These are phyloP conservation scores for Candida peoriensis DNA, from an alignment of 805 yeast species.

Conservation along the genomic window DNA sequence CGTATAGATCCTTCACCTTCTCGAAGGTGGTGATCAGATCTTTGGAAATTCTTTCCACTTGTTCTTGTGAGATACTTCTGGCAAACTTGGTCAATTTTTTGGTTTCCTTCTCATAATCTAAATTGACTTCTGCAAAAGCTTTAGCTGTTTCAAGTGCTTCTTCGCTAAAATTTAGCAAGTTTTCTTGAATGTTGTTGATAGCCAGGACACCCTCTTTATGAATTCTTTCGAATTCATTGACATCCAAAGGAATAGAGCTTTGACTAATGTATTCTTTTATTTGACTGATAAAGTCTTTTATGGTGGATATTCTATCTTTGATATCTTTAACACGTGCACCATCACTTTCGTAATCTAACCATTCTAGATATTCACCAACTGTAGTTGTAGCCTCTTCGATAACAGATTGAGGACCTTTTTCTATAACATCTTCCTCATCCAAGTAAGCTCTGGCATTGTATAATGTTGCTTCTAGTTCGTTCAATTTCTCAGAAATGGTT, in stretches of 20 bases:
- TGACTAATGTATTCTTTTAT: conserved; percentile 37
- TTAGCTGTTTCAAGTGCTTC: conserved; percentile 38
- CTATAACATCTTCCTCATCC: conserved; percentile 44
- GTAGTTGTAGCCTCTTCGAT: conserved; percentile 31
- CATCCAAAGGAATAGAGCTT: conserved; percentile 41
- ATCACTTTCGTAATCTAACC: conserved; percentile 75
- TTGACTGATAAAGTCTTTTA: conserved; percentile 25
- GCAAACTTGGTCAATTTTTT: conserved; percentile 33
- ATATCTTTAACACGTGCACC: conserved; percentile 38
- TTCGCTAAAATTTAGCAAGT: conserved; percentile 39
- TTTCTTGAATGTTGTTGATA: conserved; percentile 38
- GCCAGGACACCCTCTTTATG: conserved; percentile 38
- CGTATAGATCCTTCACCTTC: conserved; percentile 23
- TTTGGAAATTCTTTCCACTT: conserved; percentile 24
- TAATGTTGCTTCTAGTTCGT: conserved; percentile 66
- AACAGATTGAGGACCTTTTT: conserved; percentile 36
- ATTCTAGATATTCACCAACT: conserved; percentile 53
- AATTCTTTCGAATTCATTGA: conserved; percentile 38
- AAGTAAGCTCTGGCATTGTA: conserved; percentile 62
- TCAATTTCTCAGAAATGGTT: conserved; percentile 53
- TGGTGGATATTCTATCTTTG: conserved; percentile 24
- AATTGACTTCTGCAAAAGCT: conserved; percentile 37
- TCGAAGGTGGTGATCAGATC: conserved; percentile 25
- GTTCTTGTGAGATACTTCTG: conserved; percentile 23
- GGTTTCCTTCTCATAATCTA: conserved; percentile 51